These are phyloP conservation scores for Periconia sp. DNA, from an alignment of 2,329 filamentous ascomycete species.

Conservation along the genomic window DNA sequence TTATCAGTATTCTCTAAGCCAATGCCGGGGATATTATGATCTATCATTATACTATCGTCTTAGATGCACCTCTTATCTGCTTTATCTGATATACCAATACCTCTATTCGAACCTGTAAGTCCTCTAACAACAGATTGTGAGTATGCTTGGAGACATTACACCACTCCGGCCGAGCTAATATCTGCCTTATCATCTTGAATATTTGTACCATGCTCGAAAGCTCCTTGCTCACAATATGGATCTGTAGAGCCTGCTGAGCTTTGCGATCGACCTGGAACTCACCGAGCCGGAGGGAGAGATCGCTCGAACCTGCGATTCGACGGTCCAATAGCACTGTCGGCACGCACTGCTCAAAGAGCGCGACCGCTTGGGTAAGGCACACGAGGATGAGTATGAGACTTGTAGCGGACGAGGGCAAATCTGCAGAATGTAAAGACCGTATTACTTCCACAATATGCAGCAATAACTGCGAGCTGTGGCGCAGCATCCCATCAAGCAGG, in stretches of 20 bases:
- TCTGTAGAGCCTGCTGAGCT: background rate
- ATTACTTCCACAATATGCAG: background rate
- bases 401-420: background rate
- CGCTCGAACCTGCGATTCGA: background rate
- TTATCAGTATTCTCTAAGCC: too few species aligned
- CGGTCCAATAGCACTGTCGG: background rate
- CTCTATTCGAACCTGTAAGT: background rate
- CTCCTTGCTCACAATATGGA: background rate
- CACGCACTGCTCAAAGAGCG: slow-evolving; percentile 1
- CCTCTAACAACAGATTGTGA: background rate
- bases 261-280: background rate
- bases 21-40: too few species aligned
- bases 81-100: too few species aligned
- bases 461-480: background rate
- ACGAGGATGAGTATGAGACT: background rate
- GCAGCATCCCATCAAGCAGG: background rate
- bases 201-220: background rate
- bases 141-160: background rate
- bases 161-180: background rate
- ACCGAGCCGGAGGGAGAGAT: background rate
- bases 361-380: background rate
- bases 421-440: background rate
- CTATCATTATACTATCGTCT: too few species aligned
- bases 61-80: too few species aligned
- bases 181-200: background rate